phyloP scores from a whole-genome alignment of 2,329 filamentous ascomycete species.

The Colletotrichum sidae region DNA sequence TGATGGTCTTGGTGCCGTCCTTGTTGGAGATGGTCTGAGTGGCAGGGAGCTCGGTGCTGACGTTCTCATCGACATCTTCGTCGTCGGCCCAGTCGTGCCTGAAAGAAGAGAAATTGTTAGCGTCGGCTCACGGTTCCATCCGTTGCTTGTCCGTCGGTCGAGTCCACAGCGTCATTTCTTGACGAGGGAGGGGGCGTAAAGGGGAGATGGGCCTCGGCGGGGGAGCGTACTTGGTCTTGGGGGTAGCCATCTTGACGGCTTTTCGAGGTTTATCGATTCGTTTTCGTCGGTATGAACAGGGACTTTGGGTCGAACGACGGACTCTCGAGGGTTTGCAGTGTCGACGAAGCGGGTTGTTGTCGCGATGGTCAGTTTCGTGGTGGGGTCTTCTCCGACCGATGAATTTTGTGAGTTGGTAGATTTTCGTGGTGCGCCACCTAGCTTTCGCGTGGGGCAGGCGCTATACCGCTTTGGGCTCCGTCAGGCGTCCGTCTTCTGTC shows the following conservation, averaged over 20 bases:
- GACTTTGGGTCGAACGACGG: conserved; percentile 1
- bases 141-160: not conserved
- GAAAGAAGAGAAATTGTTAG: not conserved
- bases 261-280: not conserved
- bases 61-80: conserved; percentile 84
- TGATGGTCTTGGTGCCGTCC: conserved; percentile 96
- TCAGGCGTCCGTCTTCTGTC: not conserved
- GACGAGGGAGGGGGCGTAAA: not conserved
- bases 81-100: conserved; percentile 94
- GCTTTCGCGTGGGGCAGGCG: conserved; percentile 27
- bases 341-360: conserved; percentile 36
- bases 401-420: conserved; percentile 36
- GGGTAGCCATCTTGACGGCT: conserved; percentile 30
- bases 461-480: conserved; percentile 20
- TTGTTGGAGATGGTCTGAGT: conserved; percentile 95
- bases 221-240: conserved; percentile 36
- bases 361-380: conserved; percentile 33
- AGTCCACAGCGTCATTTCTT: conserved; percentile 3
- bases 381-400: conserved; percentile 29
- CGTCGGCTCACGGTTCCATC: not conserved
- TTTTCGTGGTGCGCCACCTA: conserved; percentile 38
- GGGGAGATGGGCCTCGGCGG: conserved; percentile 2
- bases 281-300: conserved; percentile 2
- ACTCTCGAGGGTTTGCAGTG: conserved; percentile 26
- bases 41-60: conserved; percentile 76